These are phyloP conservation scores for Letharia columbiana DNA, from an alignment of 495 filamentous ascomycete species.

Conservation along the genomic window DNA sequence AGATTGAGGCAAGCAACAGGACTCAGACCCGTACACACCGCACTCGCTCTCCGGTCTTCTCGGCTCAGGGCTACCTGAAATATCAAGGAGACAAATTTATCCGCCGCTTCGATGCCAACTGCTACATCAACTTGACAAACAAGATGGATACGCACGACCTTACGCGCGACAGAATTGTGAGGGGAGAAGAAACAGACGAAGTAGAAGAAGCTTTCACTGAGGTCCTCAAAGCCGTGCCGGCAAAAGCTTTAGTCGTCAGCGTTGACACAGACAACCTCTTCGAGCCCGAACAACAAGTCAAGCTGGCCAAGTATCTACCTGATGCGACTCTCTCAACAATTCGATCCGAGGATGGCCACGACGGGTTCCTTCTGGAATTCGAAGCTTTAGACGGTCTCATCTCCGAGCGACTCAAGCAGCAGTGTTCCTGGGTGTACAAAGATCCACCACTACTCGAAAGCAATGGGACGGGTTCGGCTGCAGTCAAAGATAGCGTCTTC, in stretches of 20 bases:
- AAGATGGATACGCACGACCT: slow-evolving; percentile 96
- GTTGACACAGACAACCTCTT: neutral
- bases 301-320: neutral
- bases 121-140: slow-evolving; percentile 94
- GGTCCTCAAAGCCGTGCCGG: neutral
- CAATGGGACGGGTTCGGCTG: neutral
- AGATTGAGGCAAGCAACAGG: slow-evolving; percentile 37
- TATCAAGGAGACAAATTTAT: slow-evolving; percentile 96
- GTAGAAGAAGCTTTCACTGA: neutral
- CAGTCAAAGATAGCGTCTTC: neutral
- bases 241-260: neutral
- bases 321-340: neutral
- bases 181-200: neutral
- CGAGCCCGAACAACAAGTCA: neutral
- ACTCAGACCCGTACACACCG: slow-evolving; percentile 11
- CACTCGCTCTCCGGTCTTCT: slow-evolving; percentile 71
- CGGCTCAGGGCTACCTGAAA: slow-evolving; percentile 88
- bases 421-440: neutral
- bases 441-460: neutral
- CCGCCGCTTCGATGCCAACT: slow-evolving; percentile 90
- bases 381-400: neutral
- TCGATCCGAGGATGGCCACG: neutral
- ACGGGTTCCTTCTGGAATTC: neutral
- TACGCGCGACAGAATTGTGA: slow-evolving; percentile 32
- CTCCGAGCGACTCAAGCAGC: neutral